Conservation (phyloP, 73 alveolate species). For the Paramecium sexaurelia region DNA sequence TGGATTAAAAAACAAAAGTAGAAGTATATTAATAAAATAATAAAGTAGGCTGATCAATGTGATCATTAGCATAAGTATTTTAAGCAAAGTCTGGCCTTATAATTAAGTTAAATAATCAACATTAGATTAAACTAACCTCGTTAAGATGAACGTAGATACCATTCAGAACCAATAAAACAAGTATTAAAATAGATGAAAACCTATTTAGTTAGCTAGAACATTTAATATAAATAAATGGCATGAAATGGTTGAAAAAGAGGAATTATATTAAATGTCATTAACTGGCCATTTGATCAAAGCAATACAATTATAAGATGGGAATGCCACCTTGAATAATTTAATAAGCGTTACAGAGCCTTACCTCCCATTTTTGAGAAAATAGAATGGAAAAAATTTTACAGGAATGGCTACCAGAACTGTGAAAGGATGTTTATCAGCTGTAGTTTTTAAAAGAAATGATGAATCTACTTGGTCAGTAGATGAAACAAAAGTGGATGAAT, state of each 20-base stretch:
- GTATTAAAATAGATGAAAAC: background rate
- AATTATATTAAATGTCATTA: constrained; percentile 23
- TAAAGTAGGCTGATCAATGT: background rate
- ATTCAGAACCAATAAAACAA: background rate
- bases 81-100: background rate
- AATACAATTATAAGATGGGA: background rate
- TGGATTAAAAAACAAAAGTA: constrained; percentile 27
- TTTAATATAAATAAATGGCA: background rate
- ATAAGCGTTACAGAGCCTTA: constrained; percentile 15
- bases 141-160: constrained; percentile 3
- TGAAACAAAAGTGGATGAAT: constrained; percentile 12
- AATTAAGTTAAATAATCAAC: background rate
- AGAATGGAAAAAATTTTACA: constrained; percentile 30
- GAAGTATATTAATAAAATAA: background rate
- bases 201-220: background rate
- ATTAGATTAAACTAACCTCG: background rate
- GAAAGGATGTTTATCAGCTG: constrained; percentile 49
- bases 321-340: background rate
- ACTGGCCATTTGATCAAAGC: constrained; percentile 39
- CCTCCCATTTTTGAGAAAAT: constrained; percentile 33
- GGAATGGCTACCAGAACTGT: background rate
- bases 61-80: background rate
- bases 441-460: constrained; percentile 41
- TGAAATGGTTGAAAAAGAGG: background rate
- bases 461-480: constrained; percentile 13